Percentiles rank a stretch among this genome's conserved stretches.
Evolutionary conservation across 768 basidiomycete genomes (phyloP).

Genomic region (Tremella mesenterica): DNA sequence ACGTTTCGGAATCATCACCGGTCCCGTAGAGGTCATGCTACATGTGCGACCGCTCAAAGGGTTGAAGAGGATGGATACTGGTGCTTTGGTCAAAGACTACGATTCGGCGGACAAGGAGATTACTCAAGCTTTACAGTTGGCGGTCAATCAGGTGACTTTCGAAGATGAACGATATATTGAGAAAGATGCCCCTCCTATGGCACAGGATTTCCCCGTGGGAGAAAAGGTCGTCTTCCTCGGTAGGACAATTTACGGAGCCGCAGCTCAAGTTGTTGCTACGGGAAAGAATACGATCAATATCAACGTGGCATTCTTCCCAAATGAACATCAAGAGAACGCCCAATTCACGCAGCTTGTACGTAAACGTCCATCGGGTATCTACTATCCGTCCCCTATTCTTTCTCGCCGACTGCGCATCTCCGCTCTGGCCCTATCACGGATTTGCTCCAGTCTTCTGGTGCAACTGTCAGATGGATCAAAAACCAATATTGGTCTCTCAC

Average conservation of each 20-base stretch:
- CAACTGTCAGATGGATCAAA: slow-evolving; percentile 65
- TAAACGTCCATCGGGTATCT: slow-evolving; percentile 51
- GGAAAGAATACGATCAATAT: slow-evolving; percentile 65
- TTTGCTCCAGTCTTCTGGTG: slow-evolving; percentile 90
- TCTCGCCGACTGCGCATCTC: slow-evolving; percentile 66
- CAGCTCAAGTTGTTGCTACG: slow-evolving; percentile 75
- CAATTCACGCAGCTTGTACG: slow-evolving; percentile 64
- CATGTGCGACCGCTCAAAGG: slow-evolving; percentile 91
- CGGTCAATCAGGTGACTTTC: slow-evolving; percentile 65
- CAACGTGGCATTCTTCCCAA: slow-evolving; percentile 83
- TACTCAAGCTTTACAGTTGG: slow-evolving; percentile 81
- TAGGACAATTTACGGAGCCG: slow-evolving; percentile 88
- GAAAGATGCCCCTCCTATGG: slow-evolving; percentile 66
- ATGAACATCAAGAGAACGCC: slow-evolving; percentile 68
- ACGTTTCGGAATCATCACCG: slow-evolving; percentile 74
- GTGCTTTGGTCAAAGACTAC: slow-evolving; percentile 91
- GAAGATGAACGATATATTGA: slow-evolving; percentile 70
- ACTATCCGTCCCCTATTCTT: slow-evolving; percentile 70
- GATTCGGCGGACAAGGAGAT: slow-evolving; percentile 70
- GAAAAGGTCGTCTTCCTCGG: slow-evolving; percentile 94
- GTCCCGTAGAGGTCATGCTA: slow-evolving; percentile 66
- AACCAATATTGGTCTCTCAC: slow-evolving; percentile 79
- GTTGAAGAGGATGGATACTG: slow-evolving; percentile 76
- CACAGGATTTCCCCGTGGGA: slow-evolving; percentile 81
- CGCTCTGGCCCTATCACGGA: slow-evolving; percentile 71